These are phyloP conservation scores for Striga asiatica DNA, from an alignment of 257 asterid species.

Conservation along the genomic window DNA sequence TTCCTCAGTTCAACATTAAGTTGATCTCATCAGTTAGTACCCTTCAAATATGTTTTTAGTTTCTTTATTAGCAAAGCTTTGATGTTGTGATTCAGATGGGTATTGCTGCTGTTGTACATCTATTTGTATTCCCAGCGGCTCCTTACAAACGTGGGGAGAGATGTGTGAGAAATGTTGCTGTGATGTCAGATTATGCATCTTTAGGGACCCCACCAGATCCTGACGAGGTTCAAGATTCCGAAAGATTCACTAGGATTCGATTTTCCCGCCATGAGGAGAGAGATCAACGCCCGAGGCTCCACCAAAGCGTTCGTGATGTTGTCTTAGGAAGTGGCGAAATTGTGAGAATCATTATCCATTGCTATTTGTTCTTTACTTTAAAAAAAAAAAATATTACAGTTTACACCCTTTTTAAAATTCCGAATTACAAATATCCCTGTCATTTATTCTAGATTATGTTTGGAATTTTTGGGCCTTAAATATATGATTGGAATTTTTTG, in stretches of 20 bases:
- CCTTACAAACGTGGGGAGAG: conserved; percentile 97
- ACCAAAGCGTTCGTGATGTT: conserved; percentile 89
- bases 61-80: conserved; percentile 8
- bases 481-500: too few species aligned
- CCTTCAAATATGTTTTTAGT: conserved; percentile 7
- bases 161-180: conserved; percentile 87
- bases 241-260: conserved; percentile 50
- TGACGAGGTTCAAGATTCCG: conserved; percentile 82
- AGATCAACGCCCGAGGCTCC: conserved; percentile 60
- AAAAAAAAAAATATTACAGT: too few species aligned
- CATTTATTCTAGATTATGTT: too few species aligned
- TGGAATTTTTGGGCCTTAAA: too few species aligned
- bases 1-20: too few species aligned
- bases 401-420: background rate
- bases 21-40: too few species aligned
- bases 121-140: conserved; percentile 80
- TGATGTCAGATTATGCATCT: conserved; percentile 87
- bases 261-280: conserved; percentile 53
- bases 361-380: background rate
- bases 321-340: conserved; percentile 95
- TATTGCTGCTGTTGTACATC: conserved; percentile 91
- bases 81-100: conserved; percentile 72
- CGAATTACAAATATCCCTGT: background rate
- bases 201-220: conserved; percentile 86
- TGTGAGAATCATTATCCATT: conserved; percentile 30